Percentiles rank a stretch among this genome's conserved stretches.
Evolutionary conservation across 2,329 filamentous ascomycete species (phyloP).

Genomic region (Aspergillus clavatus): DNA sequence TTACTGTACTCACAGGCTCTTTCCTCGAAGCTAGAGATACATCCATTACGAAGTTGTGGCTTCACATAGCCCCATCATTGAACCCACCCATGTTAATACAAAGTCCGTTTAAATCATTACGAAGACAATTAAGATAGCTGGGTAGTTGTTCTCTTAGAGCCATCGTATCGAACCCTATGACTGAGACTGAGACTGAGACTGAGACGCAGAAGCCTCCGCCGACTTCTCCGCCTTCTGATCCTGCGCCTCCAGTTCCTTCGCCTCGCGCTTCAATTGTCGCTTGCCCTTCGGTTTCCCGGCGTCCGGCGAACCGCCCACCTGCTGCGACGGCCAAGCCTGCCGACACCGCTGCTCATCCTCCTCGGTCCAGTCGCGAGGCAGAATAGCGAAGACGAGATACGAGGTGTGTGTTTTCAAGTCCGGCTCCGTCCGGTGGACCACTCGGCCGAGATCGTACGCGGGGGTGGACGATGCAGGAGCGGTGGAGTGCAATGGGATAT

Average conservation of each 20-base stretch:
- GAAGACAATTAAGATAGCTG: no score
- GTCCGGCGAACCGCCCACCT: constrained; percentile 35
- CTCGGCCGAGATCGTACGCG: constrained; percentile 67
- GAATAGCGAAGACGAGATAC: constrained; percentile 88
- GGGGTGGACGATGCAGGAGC: constrained; percentile 30
- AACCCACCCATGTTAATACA: no score
- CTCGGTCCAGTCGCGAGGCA: constrained; percentile 80
- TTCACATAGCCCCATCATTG: no score
- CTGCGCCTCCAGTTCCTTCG: constrained; percentile 44
- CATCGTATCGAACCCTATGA: constrained; percentile 1
- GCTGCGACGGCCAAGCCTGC: constrained; percentile 60
- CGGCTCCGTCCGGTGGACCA: constrained; percentile 75
- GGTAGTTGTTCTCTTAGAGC: neutral
- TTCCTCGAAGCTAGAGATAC: no score
- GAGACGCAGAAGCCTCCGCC: constrained; percentile 1
- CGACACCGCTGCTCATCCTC: constrained; percentile 70
- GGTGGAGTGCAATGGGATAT: constrained; percentile 4
- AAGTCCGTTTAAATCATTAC: no score
- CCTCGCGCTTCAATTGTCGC: constrained; percentile 36
- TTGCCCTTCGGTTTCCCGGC: constrained; percentile 30
- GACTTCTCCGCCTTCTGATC: constrained; percentile 12
- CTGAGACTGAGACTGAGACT: neutral
- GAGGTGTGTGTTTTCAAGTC: constrained; percentile 95
- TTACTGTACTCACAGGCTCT: no score
- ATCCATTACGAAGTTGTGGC: no score